A percentile compares a stretch with the other conserved stretches of the same genome.
Evolutionary conservation across 768 basidiomycete species (phyloP).

Genomic region (Crucibulum laeve): DNA sequence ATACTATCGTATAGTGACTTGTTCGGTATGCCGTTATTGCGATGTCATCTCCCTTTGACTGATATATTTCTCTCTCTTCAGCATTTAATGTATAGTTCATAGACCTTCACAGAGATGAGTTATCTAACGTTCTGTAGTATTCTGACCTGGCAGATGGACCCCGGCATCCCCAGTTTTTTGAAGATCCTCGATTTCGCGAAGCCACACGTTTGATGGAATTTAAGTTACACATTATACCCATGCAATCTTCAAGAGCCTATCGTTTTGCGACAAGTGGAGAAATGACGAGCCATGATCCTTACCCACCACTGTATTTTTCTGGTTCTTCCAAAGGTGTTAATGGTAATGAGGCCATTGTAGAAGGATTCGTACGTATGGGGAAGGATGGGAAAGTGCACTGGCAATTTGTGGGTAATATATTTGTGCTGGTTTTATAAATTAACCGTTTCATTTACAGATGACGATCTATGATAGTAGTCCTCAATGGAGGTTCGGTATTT

Average conservation of each 20-base stretch:
- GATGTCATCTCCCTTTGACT: slow-evolving; percentile 4
- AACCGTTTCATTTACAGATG: slow-evolving; percentile 27
- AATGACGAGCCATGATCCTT: slow-evolving; percentile 12
- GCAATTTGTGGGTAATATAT: slow-evolving; percentile 53
- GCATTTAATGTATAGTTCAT: slow-evolving; percentile 43
- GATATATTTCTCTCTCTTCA: slow-evolving; percentile 10
- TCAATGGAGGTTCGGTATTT: slow-evolving; percentile 51
- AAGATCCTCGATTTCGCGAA: slow-evolving; percentile 54
- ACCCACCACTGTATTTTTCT: slow-evolving; percentile 42
- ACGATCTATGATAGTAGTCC: slow-evolving; percentile 48
- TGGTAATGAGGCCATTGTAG: slow-evolving; percentile 38
- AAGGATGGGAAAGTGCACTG: slow-evolving; percentile 43
- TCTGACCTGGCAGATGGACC: slow-evolving; percentile 29
- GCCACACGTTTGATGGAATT: slow-evolving; percentile 62
- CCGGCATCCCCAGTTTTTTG: slow-evolving; percentile 44
- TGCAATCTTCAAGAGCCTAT: slow-evolving; percentile 22
- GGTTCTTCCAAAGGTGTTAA: slow-evolving; percentile 40
- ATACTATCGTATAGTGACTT: slow-evolving; percentile 26
- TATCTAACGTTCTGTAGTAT: slow-evolving; percentile 18
- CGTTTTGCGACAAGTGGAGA: slow-evolving; percentile 6
- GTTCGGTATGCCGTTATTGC: too few species aligned
- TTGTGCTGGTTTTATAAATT: not conserved
- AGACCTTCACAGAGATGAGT: not conserved
- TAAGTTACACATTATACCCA: slow-evolving; percentile 42
- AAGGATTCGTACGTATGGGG: slow-evolving; percentile 48